Evolutionary conservation across 331 rosid genomes (phyloP), one percentile per base, ranked within the genome.

Genomic region (Malus hybrid): DNA sequence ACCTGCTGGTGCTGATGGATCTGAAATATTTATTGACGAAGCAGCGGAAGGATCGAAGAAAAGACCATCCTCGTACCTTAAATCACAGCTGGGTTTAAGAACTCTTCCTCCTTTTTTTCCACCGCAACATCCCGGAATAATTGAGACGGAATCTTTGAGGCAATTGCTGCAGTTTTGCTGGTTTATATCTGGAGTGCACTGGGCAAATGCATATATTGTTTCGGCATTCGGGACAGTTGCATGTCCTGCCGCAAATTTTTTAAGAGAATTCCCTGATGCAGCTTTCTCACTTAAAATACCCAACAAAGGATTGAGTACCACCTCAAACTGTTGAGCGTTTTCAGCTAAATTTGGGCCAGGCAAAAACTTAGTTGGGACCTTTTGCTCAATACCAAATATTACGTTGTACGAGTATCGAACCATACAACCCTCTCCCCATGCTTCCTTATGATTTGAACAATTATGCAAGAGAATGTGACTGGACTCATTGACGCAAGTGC

Each of bases 151-250:
- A 0, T n/a, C 6, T 4, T 66, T 2, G 7, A 82, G 68, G 72
- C 81, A 81, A 12, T 0, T 30, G 3, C 50, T 63, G 64, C 78
- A 81, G 6, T 81, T 57, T 1, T 56, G 5, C 30, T 48, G 28
- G 15, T 65, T 18, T 4, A 82, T 22, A 71, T 79, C 80, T 10
- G 86, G 86, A 18, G 83, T 82, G 36, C 83, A 78, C 63, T 82
- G 83, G 1, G n/a, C 33, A 12, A 67, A 30, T n/a, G 80, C 83
- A n/a, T 32, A 75, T 44, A 82, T 39, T 2, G 5, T 11, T 70
- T 65, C 68, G 2, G 6, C 48, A 5, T 30, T 57, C 0, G 76
- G 63, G 4, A 69, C 66, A 22, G 20, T 1, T 6, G 74, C 22
- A 5, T 67, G n/a, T 26, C 78, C 84, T 3, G 78, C 36, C 1